These are phyloP conservation scores for Sequoia sempervirens DNA, from an alignment of 75 land plant genomes.

Conservation along the genomic window DNA sequence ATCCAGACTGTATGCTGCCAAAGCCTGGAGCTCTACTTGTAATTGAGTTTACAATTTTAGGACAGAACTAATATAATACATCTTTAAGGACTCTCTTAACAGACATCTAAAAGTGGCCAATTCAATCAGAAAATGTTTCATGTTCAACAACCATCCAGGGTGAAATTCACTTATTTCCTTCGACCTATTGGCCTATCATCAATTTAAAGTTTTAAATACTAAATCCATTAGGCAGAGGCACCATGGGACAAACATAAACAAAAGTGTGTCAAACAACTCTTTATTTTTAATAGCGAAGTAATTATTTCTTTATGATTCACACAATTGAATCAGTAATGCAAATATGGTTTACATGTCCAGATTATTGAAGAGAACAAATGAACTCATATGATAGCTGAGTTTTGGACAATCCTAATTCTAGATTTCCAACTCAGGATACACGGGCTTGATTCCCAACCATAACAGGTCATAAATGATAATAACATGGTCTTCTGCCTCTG, in stretches of 20 bases:
- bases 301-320: not conserved
- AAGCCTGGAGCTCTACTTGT: not conserved
- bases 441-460: not conserved
- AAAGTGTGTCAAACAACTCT: not conserved
- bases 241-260: not conserved
- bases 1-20: not conserved
- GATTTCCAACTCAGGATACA: not conserved
- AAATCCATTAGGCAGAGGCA: not conserved
- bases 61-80: not conserved
- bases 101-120: not conserved
- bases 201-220: not conserved
- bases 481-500: not conserved
- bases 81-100: not conserved
- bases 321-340: not conserved
- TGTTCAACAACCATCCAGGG: not conserved
- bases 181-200: not conserved
- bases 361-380: conserved; percentile 8
- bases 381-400: not conserved
- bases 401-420: not conserved
- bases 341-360: not conserved
- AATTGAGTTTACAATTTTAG: not conserved
- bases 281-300: not conserved
- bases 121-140: not conserved
- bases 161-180: not conserved
- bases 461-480: not conserved